phyloP scores from a whole-genome alignment of 2,329 filamentous ascomycete genomes.

The Trichoderma sp. region DNA sequence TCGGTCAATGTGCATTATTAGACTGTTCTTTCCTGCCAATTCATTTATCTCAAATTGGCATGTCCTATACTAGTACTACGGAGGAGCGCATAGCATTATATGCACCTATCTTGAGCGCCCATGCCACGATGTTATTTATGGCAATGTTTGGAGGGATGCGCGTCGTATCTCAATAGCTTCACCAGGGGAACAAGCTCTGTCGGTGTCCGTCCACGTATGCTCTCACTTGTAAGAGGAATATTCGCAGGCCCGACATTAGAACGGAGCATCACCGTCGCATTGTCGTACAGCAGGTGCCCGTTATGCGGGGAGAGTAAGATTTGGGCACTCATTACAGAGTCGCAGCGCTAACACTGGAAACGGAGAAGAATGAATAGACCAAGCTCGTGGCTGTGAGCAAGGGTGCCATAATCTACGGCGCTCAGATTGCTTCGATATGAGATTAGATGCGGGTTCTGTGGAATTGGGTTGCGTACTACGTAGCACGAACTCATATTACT shows the following conservation, averaged over 20 bases:
- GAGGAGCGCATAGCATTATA: not conserved
- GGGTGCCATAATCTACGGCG: not conserved
- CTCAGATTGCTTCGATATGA: not conserved
- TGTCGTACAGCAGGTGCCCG: not conserved
- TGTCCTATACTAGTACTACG: not conserved
- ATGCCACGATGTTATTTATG: not conserved
- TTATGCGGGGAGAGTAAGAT: not conserved
- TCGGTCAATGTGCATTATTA: not conserved
- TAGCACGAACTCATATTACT: not conserved
- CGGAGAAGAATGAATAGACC: not conserved
- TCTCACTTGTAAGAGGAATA: not conserved
- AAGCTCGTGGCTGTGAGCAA: not conserved
- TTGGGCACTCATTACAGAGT: not conserved
- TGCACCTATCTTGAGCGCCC: not conserved
- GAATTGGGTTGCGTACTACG: not conserved
- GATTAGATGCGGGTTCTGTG: conserved; percentile 1
- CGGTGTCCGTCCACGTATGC: not conserved
- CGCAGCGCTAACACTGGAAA: not conserved
- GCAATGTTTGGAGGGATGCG: not conserved
- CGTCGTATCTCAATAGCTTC: not conserved
- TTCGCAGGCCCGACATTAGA: not conserved
- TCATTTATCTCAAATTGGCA: not conserved
- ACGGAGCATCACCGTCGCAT: not conserved
- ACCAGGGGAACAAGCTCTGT: not conserved
- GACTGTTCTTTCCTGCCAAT: not conserved